These are phyloP conservation scores for Penicillium concentricum DNA, from an alignment of 2,329 filamentous ascomycete genomes.

Conservation along the genomic window DNA sequence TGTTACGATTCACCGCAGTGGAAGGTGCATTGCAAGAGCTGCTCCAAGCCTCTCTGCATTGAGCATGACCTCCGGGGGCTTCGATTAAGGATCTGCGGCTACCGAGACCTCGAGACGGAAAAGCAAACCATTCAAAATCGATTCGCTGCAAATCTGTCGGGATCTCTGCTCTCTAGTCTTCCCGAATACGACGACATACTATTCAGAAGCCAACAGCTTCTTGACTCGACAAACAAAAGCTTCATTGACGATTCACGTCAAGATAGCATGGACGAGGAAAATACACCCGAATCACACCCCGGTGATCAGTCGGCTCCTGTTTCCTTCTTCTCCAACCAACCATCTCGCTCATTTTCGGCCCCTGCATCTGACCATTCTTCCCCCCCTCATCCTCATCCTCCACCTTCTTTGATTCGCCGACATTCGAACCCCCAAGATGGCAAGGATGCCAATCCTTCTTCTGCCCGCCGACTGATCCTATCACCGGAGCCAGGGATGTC, in stretches of 20 bases:
- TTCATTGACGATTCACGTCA: conserved; percentile 34
- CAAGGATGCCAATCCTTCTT: conserved; percentile 51
- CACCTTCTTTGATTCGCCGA: conserved; percentile 36
- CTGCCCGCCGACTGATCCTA: conserved; percentile 34
- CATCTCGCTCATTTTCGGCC: conserved; percentile 39
- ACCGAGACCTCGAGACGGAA: conserved; percentile 54
- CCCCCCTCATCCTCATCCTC: conserved; percentile 43
- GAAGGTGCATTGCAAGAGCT: conserved; percentile 60
- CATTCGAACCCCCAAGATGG: conserved; percentile 40
- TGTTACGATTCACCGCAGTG: conserved; percentile 59
- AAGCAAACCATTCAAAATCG: conserved; percentile 41
- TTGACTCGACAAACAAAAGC: conserved; percentile 36
- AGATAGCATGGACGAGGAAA: conserved; percentile 27
- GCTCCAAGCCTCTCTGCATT: conserved; percentile 58
- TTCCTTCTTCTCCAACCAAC: conserved; percentile 26
- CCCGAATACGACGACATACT: conserved; percentile 31
- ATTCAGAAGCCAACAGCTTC: conserved; percentile 29
- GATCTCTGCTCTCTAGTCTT: conserved; percentile 13
- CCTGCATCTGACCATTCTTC: conserved; percentile 43
- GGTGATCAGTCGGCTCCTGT: conserved; percentile 19
- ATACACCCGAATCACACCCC: conserved; percentile 19
- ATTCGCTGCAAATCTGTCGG: conserved; percentile 17
- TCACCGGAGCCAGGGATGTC: conserved; percentile 5
- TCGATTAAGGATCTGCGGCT: conserved; percentile 58
- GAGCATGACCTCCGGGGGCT: conserved; percentile 59